Conservation (phyloP, 176 grass and related monocot species). For the Carex cristatella region DNA sequence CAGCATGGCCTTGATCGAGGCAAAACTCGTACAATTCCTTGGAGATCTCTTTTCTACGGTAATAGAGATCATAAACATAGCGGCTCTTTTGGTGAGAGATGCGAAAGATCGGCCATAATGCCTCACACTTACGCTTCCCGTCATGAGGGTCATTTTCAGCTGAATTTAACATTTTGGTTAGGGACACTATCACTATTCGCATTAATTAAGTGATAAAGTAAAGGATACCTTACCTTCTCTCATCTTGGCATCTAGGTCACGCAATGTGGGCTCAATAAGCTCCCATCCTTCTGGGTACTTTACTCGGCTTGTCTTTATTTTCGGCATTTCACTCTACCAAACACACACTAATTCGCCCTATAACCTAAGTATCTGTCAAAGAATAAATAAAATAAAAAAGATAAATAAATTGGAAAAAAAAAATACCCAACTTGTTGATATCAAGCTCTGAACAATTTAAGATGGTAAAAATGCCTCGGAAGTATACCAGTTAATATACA, state of each 20-base stretch:
- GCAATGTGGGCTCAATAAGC: conserved; percentile 78
- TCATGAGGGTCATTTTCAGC: conserved; percentile 96
- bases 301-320: conserved; percentile 92
- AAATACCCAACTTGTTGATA: not conserved
- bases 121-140: conserved; percentile 84
- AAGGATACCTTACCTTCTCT: conserved; percentile 49
- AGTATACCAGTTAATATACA: not conserved
- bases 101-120: conserved; percentile 79
- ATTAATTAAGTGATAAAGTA: not conserved
- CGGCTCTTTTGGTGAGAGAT: conserved; percentile 81
- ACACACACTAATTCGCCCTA: not conserved
- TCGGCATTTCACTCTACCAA: conserved; percentile 48
- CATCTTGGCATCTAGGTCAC: conserved; percentile 89
- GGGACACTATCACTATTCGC: not conserved
- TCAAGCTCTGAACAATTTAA: not conserved
- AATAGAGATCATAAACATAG: conserved; percentile 85
- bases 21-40: conserved; percentile 82
- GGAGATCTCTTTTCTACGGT: conserved; percentile 88
- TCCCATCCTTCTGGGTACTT: conserved; percentile 91
- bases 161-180: not conserved
- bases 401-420: not conserved
- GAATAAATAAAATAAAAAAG: not conserved
- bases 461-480: not conserved
- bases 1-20: conserved; percentile 75
- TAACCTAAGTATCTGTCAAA: not conserved